A percentile compares a stretch with the other conserved stretches of the same genome.
Conservation (phyloP, 495 filamentous ascomycete genomes). For the Neurospora discreta region DNA sequence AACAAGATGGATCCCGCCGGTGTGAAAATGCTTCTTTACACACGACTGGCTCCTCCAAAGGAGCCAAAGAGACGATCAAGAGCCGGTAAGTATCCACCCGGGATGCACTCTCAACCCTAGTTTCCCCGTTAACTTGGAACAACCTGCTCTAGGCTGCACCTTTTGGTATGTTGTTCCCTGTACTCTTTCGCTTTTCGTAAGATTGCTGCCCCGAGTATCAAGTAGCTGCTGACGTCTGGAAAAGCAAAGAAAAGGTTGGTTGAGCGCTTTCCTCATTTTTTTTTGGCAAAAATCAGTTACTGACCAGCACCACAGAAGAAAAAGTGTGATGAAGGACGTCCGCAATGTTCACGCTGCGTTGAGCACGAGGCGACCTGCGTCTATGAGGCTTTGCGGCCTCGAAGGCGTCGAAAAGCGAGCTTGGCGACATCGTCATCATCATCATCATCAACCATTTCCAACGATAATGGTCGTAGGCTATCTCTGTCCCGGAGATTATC, state of each 20-base stretch:
- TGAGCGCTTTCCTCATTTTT: too few species aligned
- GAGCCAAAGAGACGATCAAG: constrained; percentile 49
- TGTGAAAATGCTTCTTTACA: constrained; percentile 45
- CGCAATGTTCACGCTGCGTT: constrained; percentile 44
- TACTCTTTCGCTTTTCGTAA: not conserved
- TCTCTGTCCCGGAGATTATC: constrained; percentile 10
- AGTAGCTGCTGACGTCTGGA: constrained; percentile 11
- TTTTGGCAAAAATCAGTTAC: not conserved
- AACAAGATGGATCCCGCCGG: not conserved
- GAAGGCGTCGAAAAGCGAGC: constrained; percentile 41
- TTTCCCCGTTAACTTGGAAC: constrained; percentile 4
- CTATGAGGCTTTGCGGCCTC: constrained; percentile 47
- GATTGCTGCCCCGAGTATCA: not conserved
- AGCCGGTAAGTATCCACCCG: constrained; percentile 39
- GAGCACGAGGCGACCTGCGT: constrained; percentile 42
- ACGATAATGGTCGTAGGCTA: not conserved
- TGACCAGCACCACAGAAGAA: constrained; percentile 37
- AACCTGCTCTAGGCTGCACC: constrained; percentile 37
- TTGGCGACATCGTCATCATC: constrained; percentile 1
- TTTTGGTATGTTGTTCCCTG: constrained; percentile 38
- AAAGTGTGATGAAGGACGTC: constrained; percentile 53
- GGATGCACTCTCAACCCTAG: not conserved
- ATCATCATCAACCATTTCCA: not conserved
- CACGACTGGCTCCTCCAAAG: constrained; percentile 45
- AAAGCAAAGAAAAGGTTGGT: constrained; percentile 28